phyloP scores from a whole-genome alignment of 257 asterid species.

The Prunella vulgaris region DNA sequence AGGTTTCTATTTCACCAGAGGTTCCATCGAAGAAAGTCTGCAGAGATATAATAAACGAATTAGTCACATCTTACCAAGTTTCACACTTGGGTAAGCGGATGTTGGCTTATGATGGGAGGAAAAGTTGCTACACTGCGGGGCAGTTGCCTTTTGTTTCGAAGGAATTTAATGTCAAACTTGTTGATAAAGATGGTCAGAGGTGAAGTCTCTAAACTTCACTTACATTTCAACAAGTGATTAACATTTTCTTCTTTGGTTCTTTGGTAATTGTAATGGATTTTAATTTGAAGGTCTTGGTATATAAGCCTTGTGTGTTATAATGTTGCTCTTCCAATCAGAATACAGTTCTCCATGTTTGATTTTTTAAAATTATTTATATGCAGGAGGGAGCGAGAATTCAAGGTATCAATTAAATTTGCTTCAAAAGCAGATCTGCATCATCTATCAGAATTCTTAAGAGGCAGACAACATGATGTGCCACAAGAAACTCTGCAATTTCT shows the following conservation, averaged over 20 bases:
- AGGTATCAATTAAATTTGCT: conserved; percentile 57
- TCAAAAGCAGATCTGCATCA: conserved; percentile 55
- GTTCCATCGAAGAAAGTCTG: conserved; percentile 54
- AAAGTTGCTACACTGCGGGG: conserved; percentile 69
- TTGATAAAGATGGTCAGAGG: conserved; percentile 34
- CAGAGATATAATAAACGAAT: conserved; percentile 33
- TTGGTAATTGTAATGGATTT: too few species aligned
- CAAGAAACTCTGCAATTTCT: conserved; percentile 70
- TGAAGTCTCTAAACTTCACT: neutral
- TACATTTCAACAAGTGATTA: neutral
- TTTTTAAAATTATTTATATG: neutral
- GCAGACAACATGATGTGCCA: conserved; percentile 55
- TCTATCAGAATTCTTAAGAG: conserved; percentile 38
- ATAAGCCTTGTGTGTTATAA: neutral
- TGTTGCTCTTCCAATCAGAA: too few species aligned
- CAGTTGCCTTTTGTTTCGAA: conserved; percentile 54
- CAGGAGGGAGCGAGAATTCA: conserved; percentile 65
- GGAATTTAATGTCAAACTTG: conserved; percentile 53
- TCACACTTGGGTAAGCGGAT: conserved; percentile 43
- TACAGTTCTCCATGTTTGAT: neutral
- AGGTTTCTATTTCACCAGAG: conserved; percentile 72
- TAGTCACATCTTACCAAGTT: conserved; percentile 15
- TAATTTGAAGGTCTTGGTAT: neutral
- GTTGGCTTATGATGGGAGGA: conserved; percentile 74
- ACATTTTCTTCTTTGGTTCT: neutral